Evolutionary conservation across 371 early-diverging fungal species (phyloP).

Genomic region (Mortierella sp.): DNA sequence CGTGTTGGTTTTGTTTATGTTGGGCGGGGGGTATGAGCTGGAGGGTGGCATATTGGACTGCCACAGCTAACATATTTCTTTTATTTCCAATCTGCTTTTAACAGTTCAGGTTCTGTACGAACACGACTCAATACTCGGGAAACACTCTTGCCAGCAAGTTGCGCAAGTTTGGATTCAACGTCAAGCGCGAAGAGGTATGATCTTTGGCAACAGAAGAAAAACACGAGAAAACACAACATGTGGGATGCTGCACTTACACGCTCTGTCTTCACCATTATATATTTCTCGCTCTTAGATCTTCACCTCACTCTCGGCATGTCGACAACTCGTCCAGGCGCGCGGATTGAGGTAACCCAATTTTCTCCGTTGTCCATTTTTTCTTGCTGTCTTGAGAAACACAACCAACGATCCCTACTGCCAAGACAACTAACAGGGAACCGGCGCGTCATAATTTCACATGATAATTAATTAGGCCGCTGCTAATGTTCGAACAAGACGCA

Average conservation of each 20-base stretch:
- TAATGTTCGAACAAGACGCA: slow-evolving; percentile 82
- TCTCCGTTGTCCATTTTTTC: background rate
- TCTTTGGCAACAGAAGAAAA: background rate
- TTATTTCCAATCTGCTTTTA: background rate
- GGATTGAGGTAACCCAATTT: slow-evolving; percentile 55
- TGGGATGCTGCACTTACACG: background rate
- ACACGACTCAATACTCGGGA: slow-evolving; percentile 86
- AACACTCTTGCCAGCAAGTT: slow-evolving; percentile 67
- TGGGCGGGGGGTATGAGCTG: too few relatives aligned
- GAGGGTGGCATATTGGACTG: background rate
- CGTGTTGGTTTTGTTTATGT: background rate
- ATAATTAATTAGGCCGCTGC: slow-evolving; percentile 67
- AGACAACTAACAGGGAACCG: too few relatives aligned
- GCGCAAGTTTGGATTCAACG: slow-evolving; percentile 73
- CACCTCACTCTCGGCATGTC: slow-evolving; percentile 84
- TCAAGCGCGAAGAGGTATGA: slow-evolving; percentile 71
- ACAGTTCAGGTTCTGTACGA: slow-evolving; percentile 79
- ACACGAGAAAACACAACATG: background rate
- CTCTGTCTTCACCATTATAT: background rate
- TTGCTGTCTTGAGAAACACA: background rate
- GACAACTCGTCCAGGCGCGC: slow-evolving; percentile 66
- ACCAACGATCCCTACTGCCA: too few relatives aligned
- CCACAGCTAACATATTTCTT: slow-evolving; percentile 1
- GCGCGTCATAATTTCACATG: background rate
- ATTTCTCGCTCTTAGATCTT: slow-evolving; percentile 64